Conservation (phyloP, 108 stramenopile genomes). For the Mayamaea pseudoterrestris region DNA sequence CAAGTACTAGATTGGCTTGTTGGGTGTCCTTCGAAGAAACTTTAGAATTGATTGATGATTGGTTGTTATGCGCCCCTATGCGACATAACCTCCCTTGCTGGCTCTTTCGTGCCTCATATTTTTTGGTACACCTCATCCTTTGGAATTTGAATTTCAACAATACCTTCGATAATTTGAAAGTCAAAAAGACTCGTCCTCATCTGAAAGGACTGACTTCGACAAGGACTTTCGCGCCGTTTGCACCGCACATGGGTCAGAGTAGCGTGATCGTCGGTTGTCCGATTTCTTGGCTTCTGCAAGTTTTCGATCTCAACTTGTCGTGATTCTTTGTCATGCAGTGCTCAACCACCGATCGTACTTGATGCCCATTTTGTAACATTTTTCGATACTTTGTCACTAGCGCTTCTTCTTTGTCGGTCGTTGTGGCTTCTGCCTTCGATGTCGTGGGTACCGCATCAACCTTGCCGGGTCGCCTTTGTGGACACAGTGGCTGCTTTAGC, state of each 20-base stretch:
- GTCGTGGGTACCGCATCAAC: too few species aligned
- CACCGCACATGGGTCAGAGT: too few species aligned
- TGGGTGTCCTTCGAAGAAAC: conserved; percentile 1
- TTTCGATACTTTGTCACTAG: conserved; percentile 11
- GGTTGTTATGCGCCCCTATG: conserved; percentile 32
- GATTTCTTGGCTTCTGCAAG: too few species aligned
- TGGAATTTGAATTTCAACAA: conserved; percentile 57
- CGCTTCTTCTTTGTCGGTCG: conserved; percentile 8
- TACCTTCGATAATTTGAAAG: conserved; percentile 48
- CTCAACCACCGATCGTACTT: conserved; percentile 30
- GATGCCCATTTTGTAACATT: conserved; percentile 23
- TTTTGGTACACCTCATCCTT: conserved; percentile 53
- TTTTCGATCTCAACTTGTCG: conserved; percentile 20
- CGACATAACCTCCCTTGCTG: conserved; percentile 44
- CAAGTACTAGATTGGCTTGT: conserved; percentile 24
- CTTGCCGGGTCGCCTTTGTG: too few species aligned
- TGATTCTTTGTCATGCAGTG: conserved; percentile 35
- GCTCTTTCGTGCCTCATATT: conserved; percentile 67
- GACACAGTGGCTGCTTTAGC: too few species aligned
- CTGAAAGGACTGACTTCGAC: conserved; percentile 22
- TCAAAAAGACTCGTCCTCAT: conserved; percentile 45
- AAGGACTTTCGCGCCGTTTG: too few species aligned
- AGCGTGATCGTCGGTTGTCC: too few species aligned
- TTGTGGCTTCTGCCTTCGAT: too few species aligned
- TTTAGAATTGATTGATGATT: background rate